Conservation (phyloP, 1,284 basidiomycete genomes). For the Trametes sp. region DNA sequence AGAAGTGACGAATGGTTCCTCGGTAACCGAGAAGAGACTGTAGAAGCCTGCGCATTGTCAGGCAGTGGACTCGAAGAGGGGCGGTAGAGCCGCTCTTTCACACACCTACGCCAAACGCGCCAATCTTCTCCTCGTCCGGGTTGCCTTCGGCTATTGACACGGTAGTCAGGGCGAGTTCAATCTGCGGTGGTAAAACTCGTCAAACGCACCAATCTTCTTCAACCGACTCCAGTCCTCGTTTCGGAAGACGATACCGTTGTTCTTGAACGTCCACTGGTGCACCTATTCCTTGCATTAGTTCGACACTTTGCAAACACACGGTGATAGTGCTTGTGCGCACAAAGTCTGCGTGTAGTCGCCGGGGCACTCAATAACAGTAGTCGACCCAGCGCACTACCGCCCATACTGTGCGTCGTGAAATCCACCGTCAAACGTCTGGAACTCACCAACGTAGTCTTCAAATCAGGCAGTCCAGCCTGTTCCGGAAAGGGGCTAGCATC, state of each 20-base stretch:
- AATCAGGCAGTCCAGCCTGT: conserved; percentile 55
- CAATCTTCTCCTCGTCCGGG: conserved; percentile 86
- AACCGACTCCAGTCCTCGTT: conserved; percentile 89
- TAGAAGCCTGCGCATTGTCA: conserved; percentile 70
- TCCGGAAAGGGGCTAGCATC: conserved; percentile 5
- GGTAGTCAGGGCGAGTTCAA: too few species aligned
- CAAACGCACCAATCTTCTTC: conserved; percentile 85
- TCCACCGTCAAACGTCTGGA: too few species aligned
- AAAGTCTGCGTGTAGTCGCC: too few species aligned
- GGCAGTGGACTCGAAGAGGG: neutral
- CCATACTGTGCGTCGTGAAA: too few species aligned
- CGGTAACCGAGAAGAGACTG: conserved; percentile 85
- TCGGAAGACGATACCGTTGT: conserved; percentile 85
- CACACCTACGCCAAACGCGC: conserved; percentile 85
- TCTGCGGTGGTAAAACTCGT: too few species aligned
- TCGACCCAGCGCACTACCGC: too few species aligned
- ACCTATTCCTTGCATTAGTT: conserved; percentile 52
- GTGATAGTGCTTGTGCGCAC: neutral
- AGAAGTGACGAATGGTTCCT: conserved; percentile 92
- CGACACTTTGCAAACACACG: neutral
- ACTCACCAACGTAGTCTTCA: conserved; percentile 63
- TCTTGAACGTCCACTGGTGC: conserved; percentile 83
- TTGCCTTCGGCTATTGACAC: conserved; percentile 87
- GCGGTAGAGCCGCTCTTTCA: conserved; percentile 11
- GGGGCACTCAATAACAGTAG: too few species aligned